A percentile compares a stretch with the other conserved stretches of the same genome.
These are phyloP conservation scores for Botrytis sinoallii DNA, from an alignment of 2,329 filamentous ascomycete genomes.

Conservation along the genomic window DNA sequence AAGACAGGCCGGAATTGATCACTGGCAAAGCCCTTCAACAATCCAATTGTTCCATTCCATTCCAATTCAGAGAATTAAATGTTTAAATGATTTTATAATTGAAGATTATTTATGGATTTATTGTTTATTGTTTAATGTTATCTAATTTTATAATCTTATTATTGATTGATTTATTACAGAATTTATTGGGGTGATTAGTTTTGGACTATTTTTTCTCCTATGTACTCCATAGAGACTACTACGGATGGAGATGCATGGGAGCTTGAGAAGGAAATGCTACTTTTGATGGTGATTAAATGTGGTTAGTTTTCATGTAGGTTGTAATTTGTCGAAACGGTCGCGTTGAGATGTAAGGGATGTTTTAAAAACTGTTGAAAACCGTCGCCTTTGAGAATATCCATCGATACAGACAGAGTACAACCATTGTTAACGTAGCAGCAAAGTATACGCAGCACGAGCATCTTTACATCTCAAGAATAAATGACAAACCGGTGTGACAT, in stretches of 20 bases:
- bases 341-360: slow-evolving; percentile 1
- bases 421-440: neutral
- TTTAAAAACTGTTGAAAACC: neutral
- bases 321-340: neutral
- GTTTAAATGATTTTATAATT: no score
- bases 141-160: no score
- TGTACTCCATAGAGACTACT: neutral
- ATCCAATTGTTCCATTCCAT: no score
- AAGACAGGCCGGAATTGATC: no score
- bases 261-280: neutral
- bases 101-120: no score
- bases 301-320: no score
- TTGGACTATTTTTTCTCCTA: no score
- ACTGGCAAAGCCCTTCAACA: no score
- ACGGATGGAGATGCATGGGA: neutral
- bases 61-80: no score
- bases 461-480: neutral
- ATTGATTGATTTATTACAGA: no score
- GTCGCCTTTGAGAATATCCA: neutral
- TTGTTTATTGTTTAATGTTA: no score
- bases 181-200: no score
- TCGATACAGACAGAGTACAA: neutral
- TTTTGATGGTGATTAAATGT: neutral
- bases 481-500: neutral
- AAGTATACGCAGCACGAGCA: neutral